A percentile compares a stretch with the other conserved stretches of the same genome.
phyloP scores from a whole-genome alignment of 208 protist species.

The Trypanosoma mega region DNA sequence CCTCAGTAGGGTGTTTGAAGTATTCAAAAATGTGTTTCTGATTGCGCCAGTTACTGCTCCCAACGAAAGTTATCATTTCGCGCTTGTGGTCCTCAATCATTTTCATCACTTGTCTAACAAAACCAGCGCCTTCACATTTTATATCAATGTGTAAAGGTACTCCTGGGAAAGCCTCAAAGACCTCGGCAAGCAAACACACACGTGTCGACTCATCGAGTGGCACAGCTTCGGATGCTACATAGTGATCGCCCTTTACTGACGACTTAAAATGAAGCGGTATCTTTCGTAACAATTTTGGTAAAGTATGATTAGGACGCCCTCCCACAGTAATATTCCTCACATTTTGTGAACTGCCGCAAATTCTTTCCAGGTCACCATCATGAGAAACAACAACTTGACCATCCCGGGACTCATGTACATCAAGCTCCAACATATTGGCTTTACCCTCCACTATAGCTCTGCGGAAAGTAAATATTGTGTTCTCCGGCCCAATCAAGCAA shows the following conservation, averaged over 20 bases:
- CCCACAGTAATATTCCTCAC: conserved; percentile 56
- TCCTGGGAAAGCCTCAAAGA: conserved; percentile 57
- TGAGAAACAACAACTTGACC: conserved; percentile 68
- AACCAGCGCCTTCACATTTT: conserved; percentile 45
- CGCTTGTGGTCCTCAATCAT: conserved; percentile 59
- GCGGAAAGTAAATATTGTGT: conserved; percentile 77
- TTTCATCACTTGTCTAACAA: conserved; percentile 50
- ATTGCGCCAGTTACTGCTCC: conserved; percentile 58
- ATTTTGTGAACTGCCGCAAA: conserved; percentile 36
- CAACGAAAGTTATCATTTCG: conserved; percentile 59
- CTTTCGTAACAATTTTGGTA: conserved; percentile 49
- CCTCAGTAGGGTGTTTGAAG: conserved; percentile 27
- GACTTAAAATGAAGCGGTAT: conserved; percentile 70
- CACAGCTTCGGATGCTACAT: conserved; percentile 40
- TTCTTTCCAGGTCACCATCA: conserved; percentile 43
- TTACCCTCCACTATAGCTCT: conserved; percentile 33
- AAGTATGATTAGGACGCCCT: conserved; percentile 30
- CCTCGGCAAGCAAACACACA: conserved; percentile 65
- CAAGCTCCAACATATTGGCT: conserved; percentile 76
- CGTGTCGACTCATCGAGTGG: conserved; percentile 57
- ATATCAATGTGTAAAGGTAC: conserved; percentile 79
- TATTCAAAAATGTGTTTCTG: conserved; percentile 47
- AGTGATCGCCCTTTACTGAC: conserved; percentile 24
- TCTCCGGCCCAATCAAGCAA: conserved; percentile 69
- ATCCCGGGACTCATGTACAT: conserved; percentile 71